Evolutionary conservation across 257 asterid genomes (phyloP).

Genomic region (Thymus quinquecostatus): DNA sequence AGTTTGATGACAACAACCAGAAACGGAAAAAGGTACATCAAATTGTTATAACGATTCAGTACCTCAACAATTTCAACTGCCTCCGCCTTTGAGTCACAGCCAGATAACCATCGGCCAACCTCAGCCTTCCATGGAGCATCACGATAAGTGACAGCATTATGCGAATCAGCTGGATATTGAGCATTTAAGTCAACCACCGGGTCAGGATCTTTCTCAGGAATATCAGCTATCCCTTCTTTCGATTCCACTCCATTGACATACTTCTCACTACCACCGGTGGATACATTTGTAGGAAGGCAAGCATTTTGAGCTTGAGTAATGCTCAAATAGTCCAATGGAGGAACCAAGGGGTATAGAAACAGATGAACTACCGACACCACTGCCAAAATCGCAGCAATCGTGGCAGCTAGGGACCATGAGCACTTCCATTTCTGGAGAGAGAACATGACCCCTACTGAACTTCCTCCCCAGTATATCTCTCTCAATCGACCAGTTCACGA

Average conservation of each 20-base stretch:
- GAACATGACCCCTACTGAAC: constrained; percentile 58
- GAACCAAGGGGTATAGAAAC: constrained; percentile 62
- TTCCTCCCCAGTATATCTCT: constrained; percentile 24
- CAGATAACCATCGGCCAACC: constrained; percentile 89
- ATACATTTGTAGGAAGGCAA: constrained; percentile 53
- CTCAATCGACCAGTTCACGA: constrained; percentile 22
- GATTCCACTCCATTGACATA: constrained; percentile 29
- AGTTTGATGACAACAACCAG: neutral
- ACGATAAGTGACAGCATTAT: constrained; percentile 68
- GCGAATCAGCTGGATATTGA: constrained; percentile 65
- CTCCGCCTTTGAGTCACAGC: constrained; percentile 55
- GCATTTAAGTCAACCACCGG: constrained; percentile 52
- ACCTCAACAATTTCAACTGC: constrained; percentile 75
- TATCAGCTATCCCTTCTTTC: constrained; percentile 33
- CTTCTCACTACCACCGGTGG: constrained; percentile 33
- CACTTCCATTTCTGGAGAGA: constrained; percentile 80
- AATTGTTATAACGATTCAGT: constrained; percentile 17
- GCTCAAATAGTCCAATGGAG: constrained; percentile 61
- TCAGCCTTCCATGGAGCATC: constrained; percentile 94
- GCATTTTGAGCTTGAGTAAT: constrained; percentile 48
- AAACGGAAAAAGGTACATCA: neutral
- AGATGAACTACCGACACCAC: constrained; percentile 74
- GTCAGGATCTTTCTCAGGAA: constrained; percentile 29
- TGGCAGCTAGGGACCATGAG: constrained; percentile 77
- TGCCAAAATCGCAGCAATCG: constrained; percentile 65